These are phyloP conservation scores for Hebeloma cylindrosporum DNA, from an alignment of 768 basidiomycete genomes.

Conservation along the genomic window DNA sequence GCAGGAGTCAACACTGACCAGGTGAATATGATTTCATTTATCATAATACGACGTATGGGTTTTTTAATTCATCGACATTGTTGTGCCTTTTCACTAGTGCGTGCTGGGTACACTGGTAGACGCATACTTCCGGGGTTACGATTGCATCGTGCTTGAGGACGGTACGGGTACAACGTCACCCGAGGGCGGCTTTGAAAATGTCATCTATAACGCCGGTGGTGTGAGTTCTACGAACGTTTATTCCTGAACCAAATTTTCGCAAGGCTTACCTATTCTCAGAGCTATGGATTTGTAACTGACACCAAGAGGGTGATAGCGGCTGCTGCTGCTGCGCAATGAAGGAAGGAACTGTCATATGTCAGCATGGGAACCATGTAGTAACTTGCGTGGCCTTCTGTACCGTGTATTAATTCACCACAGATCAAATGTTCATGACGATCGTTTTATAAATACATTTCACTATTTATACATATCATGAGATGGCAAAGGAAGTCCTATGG, in stretches of 20 bases:
- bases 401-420: conserved; percentile 10
- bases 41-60: no score
- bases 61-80: no score
- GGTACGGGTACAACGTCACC: conserved; percentile 65
- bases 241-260: conserved; percentile 8
- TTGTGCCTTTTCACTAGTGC: conserved; percentile 39
- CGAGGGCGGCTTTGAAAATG: conserved; percentile 52
- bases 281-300: conserved; percentile 53
- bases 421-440: neutral
- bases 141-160: conserved; percentile 58
- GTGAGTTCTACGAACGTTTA: conserved; percentile 35
- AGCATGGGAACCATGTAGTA: no score
- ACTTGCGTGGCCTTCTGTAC: conserved; percentile 10
- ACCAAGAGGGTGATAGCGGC: conserved; percentile 30
- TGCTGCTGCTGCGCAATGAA: no score
- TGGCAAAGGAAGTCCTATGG: conserved; percentile 6
- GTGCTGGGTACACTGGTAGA: conserved; percentile 64
- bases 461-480: conserved; percentile 7
- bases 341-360: no score
- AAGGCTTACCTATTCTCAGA: conserved; percentile 30
- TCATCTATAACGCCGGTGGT: conserved; percentile 55
- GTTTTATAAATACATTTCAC: conserved; percentile 10
- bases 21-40: no score
- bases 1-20: conserved; percentile 70
- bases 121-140: conserved; percentile 65